Evolutionary conservation across 257 asterid species (phyloP).

Genomic region (Solanum tacnaense): DNA sequence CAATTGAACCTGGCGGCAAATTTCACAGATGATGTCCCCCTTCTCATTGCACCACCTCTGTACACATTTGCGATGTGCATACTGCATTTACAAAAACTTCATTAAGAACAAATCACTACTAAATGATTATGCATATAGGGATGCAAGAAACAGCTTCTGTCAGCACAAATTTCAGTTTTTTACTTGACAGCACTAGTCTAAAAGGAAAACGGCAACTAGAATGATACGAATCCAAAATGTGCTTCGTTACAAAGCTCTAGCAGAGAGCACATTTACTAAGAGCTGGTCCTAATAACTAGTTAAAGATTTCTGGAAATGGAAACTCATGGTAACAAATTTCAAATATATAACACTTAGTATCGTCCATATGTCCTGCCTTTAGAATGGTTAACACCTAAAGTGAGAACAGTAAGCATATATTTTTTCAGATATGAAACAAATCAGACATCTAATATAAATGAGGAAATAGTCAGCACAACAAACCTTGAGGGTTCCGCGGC

Average conservation of each 20-base stretch:
- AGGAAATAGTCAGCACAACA: neutral
- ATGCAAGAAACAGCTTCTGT: neutral
- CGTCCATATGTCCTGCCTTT: too few relatives aligned
- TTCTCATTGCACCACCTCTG: constrained; percentile 90
- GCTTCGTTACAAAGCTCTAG: neutral
- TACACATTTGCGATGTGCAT: constrained; percentile 74
- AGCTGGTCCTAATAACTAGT: neutral
- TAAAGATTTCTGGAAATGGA: neutral
- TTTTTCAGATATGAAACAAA: neutral
- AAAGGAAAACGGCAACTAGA: neutral
- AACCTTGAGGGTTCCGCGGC: constrained; percentile 90
- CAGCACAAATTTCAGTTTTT: neutral
- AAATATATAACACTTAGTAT: too few relatives aligned
- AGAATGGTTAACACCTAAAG: neutral
- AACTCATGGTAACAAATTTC: neutral
- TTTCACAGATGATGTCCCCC: constrained; percentile 80
- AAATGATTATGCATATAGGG: neutral
- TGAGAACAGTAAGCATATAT: neutral
- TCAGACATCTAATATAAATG: neutral
- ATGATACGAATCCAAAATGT: neutral
- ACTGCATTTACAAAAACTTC: constrained; percentile 22
- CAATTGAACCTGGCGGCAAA: constrained; percentile 46
- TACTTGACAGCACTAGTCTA: neutral
- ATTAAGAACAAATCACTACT: neutral
- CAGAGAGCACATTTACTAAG: neutral